Conservation (phyloP, 208 protist genomes). For the Balamuthia mandrillaris region DNA sequence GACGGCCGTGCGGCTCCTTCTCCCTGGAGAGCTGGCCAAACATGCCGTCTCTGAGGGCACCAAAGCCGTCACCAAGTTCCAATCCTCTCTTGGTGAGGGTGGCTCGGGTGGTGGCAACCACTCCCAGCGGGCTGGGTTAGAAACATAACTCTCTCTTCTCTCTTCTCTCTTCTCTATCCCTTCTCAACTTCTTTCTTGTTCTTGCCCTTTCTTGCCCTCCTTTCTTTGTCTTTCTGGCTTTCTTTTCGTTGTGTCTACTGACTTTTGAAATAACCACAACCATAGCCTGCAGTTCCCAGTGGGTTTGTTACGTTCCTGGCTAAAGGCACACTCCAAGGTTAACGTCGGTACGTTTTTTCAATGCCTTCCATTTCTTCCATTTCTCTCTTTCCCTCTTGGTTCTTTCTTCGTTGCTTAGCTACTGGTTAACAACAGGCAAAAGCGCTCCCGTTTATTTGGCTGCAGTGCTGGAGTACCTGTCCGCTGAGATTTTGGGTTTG, state of each 20-base stretch:
- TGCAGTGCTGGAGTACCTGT: conserved; percentile 23
- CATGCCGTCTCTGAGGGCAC: conserved; percentile 98
- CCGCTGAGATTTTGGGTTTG: neutral
- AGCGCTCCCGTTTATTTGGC: neutral
- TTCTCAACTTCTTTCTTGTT: too few relatives aligned
- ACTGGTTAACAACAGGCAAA: conserved; percentile 75
- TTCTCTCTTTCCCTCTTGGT: too few relatives aligned
- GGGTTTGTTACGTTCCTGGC: conserved; percentile 89
- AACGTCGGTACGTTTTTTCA: conserved; percentile 91
- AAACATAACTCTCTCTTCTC: too few relatives aligned
- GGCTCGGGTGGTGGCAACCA: neutral
- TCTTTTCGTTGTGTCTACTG: neutral
- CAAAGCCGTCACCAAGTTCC: conserved; percentile 95
- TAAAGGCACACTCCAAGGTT: conserved; percentile 80
- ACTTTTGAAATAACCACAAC: too few relatives aligned
- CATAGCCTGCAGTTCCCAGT: conserved; percentile 95
- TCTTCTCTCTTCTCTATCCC: too few relatives aligned
- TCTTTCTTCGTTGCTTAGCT: too few relatives aligned
- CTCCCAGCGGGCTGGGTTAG: too few relatives aligned
- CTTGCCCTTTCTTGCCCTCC: too few relatives aligned
- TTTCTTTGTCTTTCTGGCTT: too few relatives aligned
- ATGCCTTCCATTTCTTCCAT: too few relatives aligned
- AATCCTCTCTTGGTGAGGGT: neutral
- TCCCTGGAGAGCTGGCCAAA: conserved; percentile 96
- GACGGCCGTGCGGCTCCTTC: conserved; percentile 95